A percentile compares a stretch with the other conserved stretches of the same genome.
phyloP scores from a whole-genome alignment of 2,329 filamentous ascomycete species.

The Eurotiales sp. region DNA sequence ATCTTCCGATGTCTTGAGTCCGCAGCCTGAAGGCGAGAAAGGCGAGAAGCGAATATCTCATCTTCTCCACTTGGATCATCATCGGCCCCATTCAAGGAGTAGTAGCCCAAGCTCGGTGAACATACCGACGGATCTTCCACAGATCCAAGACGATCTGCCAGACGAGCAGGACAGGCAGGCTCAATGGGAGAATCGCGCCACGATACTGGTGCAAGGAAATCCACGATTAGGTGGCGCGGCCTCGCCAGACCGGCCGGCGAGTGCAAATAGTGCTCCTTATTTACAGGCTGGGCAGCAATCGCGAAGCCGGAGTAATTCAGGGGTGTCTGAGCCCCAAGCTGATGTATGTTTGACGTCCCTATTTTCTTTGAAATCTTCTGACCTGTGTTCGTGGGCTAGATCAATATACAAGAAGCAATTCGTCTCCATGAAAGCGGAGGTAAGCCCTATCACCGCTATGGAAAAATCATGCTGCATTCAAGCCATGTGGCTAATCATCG shows the following conservation, averaged over 20 bases:
- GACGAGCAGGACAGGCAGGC: constrained; percentile 59
- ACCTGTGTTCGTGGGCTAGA: constrained; percentile 20
- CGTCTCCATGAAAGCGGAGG: constrained; percentile 78
- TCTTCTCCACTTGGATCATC: constrained; percentile 30
- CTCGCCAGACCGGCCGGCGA: constrained; percentile 29
- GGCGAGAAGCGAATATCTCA: constrained; percentile 32
- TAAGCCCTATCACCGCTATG: constrained; percentile 23
- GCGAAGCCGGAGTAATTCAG: constrained; percentile 32
- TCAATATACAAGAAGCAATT: constrained; percentile 91
- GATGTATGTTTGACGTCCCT: constrained; percentile 32
- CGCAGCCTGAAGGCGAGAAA: constrained; percentile 16
- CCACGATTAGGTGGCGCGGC: constrained; percentile 38
- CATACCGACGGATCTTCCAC: constrained; percentile 75
- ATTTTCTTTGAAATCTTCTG: background rate
- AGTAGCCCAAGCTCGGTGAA: constrained; percentile 53
- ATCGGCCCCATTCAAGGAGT: constrained; percentile 29
- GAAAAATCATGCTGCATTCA: too few species aligned
- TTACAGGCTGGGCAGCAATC: constrained; percentile 19
- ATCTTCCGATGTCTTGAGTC: constrained; percentile 9
- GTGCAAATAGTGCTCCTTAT: constrained; percentile 1
- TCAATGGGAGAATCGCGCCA: constrained; percentile 90
- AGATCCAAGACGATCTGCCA: constrained; percentile 54
- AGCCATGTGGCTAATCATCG: too few species aligned
- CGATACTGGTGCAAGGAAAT: constrained; percentile 68
- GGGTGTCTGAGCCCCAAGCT: constrained; percentile 27